phyloP scores from a whole-genome alignment of 2,329 filamentous ascomycete genomes.

The Malbranchea zuffiana region DNA sequence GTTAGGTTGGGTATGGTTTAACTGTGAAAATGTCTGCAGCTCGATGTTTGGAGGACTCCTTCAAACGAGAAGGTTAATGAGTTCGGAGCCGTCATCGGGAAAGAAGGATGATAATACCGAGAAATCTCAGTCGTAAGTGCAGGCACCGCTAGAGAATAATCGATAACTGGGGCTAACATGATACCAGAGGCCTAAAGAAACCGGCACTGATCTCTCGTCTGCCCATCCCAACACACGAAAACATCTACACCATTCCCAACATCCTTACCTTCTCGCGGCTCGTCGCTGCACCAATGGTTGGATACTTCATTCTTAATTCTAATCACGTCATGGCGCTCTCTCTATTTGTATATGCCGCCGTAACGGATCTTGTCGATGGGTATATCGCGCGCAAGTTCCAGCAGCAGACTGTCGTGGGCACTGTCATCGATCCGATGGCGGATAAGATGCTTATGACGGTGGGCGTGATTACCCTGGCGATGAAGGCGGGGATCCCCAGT shows the following conservation, averaged over 20 bases:
- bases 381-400: conserved; percentile 86
- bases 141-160: background rate
- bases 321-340: conserved; percentile 66
- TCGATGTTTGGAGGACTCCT: background rate
- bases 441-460: conserved; percentile 96
- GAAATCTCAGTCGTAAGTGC: conserved; percentile 7
- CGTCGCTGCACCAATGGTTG: conserved; percentile 68
- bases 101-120: conserved; percentile 2
- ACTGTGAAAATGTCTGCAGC: too few relatives aligned
- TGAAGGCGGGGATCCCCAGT: conserved; percentile 73
- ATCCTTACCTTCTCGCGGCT: conserved; percentile 80
- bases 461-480: conserved; percentile 70
- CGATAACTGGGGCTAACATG: background rate
- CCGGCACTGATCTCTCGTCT: conserved; percentile 26
- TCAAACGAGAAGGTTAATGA: conserved; percentile 6
- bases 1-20: too few relatives aligned
- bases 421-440: conserved; percentile 90
- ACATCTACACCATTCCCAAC: conserved; percentile 96
- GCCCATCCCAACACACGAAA: conserved; percentile 50
- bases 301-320: conserved; percentile 78
- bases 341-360: conserved; percentile 82
- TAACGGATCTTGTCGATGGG: conserved; percentile 87
- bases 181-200: conserved; percentile 18
- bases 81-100: conserved; percentile 2
- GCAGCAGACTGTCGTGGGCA: conserved; percentile 84